phyloP scores from a whole-genome alignment of 257 asterid genomes.

The Solanum megistacrolobum region DNA sequence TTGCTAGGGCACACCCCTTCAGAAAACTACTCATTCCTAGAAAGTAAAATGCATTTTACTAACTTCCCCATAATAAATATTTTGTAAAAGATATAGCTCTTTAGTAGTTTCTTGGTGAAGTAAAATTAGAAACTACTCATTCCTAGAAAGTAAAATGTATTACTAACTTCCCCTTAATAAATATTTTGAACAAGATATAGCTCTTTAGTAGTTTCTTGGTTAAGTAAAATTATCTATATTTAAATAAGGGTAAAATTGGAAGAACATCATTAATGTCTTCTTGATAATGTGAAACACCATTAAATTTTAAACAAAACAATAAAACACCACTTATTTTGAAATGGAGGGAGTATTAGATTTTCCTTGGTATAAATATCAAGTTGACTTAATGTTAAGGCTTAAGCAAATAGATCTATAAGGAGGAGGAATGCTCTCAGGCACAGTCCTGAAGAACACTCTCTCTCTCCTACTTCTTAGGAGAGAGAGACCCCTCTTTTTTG shows the following conservation, averaged over 20 bases:
- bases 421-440: not conserved
- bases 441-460: not conserved
- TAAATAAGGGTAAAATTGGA: not conserved
- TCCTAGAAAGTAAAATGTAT: not conserved
- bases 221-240: not conserved
- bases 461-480: not conserved
- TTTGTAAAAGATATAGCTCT: not conserved
- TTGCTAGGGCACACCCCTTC: not conserved
- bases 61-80: not conserved
- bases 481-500: not conserved
- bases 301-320: not conserved
- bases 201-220: not conserved
- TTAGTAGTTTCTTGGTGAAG: not conserved
- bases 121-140: not conserved
- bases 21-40: not conserved
- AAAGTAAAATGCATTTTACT: not conserved
- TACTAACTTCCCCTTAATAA: not conserved
- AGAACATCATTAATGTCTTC: not conserved
- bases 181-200: not conserved
- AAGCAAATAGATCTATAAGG: not conserved
- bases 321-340: not conserved
- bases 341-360: not conserved
- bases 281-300: not conserved
- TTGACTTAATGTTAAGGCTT: not conserved
- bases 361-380: not conserved